Percentiles rank a stretch among this genome's conserved stretches.
These are phyloP conservation scores for Chloris gayana DNA, from an alignment of 176 grass and related monocot genomes.

Conservation along the genomic window DNA sequence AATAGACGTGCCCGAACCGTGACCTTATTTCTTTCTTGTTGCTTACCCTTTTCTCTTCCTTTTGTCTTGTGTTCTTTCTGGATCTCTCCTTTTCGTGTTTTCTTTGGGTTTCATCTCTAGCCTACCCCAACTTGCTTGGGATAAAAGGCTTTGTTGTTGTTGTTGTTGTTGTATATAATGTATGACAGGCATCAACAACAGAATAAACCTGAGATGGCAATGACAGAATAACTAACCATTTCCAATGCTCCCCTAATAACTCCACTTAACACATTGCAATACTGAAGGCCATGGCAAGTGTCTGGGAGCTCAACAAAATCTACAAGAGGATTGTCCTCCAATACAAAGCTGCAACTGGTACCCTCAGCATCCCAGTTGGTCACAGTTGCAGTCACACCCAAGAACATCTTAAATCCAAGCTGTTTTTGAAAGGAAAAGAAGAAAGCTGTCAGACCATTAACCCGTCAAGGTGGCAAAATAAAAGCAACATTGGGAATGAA, in stretches of 20 bases:
- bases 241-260: constrained; percentile 92
- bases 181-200: neutral
- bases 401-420: constrained; percentile 99
- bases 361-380: constrained; percentile 98
- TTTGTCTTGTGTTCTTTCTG: no score
- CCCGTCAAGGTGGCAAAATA: neutral
- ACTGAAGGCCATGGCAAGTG: constrained; percentile 90
- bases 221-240: constrained; percentile 63
- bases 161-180: no score
- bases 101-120: no score
- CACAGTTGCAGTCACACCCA: constrained; percentile 87
- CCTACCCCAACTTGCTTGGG: no score
- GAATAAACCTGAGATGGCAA: neutral
- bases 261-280: constrained; percentile 94
- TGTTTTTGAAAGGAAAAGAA: constrained; percentile 28
- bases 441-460: constrained; percentile 20
- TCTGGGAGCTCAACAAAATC: constrained; percentile 99
- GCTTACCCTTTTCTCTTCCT: no score
- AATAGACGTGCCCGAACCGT: no score
- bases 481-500: neutral
- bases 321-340: constrained; percentile 98
- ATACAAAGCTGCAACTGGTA: constrained; percentile 85
- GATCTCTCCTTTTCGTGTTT: no score
- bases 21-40: no score
- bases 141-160: no score